phyloP scores from a whole-genome alignment of 2,329 filamentous ascomycete species.

The Talaromyces sp. region DNA sequence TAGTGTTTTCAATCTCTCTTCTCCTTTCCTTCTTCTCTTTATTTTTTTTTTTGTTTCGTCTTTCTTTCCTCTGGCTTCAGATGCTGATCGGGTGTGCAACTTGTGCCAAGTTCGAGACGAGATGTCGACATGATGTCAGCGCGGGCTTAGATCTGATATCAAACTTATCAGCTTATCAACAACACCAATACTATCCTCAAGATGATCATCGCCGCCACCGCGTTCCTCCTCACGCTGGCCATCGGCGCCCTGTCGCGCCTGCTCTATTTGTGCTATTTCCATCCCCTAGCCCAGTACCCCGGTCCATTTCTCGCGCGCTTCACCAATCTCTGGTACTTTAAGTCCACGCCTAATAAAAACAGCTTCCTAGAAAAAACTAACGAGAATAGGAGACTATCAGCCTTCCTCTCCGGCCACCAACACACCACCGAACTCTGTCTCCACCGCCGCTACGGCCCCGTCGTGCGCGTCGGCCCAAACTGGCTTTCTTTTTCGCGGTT shows the following conservation, averaged over 20 bases:
- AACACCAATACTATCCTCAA: no score
- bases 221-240: neutral
- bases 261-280: slow-evolving; percentile 24
- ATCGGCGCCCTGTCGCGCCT: slow-evolving; percentile 5
- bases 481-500: slow-evolving; percentile 16
- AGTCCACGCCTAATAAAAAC: neutral
- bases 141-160: neutral
- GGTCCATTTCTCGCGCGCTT: slow-evolving; percentile 54
- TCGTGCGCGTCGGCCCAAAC: slow-evolving; percentile 16
- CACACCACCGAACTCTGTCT: slow-evolving; percentile 13
- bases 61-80: neutral
- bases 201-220: neutral
- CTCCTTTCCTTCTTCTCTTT: neutral
- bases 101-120: no score
- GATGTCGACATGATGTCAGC: neutral
- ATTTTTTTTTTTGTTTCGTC: neutral
- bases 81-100: no score
- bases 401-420: slow-evolving; percentile 13
- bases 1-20: neutral
- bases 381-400: slow-evolving; percentile 11
- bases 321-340: slow-evolving; percentile 16
- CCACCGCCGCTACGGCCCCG: slow-evolving; percentile 14
- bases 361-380: neutral
- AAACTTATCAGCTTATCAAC: neutral
- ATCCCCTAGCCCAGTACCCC: slow-evolving; percentile 61